Conservation (phyloP, 371 early-diverging fungal species). For the Mortierella sp. region DNA sequence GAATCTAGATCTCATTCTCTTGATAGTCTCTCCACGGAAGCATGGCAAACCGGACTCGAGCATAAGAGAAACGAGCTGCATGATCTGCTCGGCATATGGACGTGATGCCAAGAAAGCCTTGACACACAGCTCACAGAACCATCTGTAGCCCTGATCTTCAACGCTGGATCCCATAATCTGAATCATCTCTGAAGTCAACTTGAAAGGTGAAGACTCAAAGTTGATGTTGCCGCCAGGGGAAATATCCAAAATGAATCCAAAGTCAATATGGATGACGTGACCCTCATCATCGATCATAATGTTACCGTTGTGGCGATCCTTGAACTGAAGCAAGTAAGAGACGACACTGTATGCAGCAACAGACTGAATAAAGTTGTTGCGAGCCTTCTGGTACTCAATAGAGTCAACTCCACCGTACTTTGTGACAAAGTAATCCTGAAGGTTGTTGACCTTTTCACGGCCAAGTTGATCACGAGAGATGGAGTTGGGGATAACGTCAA, state of each 20-base stretch:
- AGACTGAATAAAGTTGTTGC: conserved; percentile 95
- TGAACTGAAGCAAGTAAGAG: conserved; percentile 96
- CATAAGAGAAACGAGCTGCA: conserved; percentile 93
- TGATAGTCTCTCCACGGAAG: conserved; percentile 94
- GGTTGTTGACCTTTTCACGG: conserved; percentile 97
- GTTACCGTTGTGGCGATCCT: conserved; percentile 99
- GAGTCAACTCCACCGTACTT: conserved; percentile 96
- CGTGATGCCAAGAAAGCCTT: conserved; percentile 91
- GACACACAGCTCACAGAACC: conserved; percentile 91
- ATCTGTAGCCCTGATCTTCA: conserved; percentile 85
- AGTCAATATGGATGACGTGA: conserved; percentile 99
- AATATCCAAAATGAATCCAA: conserved; percentile 99
- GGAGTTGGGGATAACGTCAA: conserved; percentile 99
- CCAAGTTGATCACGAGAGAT: conserved; percentile 99
- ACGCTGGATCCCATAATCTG: conserved; percentile 95
- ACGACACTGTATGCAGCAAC: conserved; percentile 98
- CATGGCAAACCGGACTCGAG: conserved; percentile 97
- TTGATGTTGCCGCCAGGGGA: conserved; percentile 97
- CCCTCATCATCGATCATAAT: conserved; percentile 99
- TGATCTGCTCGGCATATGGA: conserved; percentile 94
- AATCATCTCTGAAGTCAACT: conserved; percentile 98
- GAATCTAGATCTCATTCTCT: conserved; percentile 91
- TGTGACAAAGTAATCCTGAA: conserved; percentile 96
- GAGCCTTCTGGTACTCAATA: conserved; percentile 92
- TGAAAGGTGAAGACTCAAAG: conserved; percentile 99